Conservation (phyloP, 164 flowering plant species). For the Vitis cinerea region DNA sequence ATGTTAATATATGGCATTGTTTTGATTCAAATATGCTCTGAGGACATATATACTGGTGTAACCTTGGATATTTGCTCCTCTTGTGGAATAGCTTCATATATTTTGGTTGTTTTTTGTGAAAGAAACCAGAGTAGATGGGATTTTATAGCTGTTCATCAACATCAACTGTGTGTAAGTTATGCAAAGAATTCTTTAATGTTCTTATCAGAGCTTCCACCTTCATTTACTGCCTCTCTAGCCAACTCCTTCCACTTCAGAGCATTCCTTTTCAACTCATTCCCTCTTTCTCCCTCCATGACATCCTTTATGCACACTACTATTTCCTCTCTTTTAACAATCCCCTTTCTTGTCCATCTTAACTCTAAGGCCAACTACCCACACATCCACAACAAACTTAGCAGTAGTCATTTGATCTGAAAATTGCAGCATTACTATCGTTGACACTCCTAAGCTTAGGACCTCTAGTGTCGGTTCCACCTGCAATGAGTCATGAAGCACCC, state of each 20-base stretch:
- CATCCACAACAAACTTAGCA: constrained; percentile 43
- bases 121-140: too few relatives aligned
- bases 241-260: constrained; percentile 39
- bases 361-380: constrained; percentile 48
- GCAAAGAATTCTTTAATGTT: constrained; percentile 40
- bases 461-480: constrained; percentile 61
- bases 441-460: constrained; percentile 55
- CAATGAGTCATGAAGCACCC: constrained; percentile 62
- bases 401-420: constrained; percentile 52
- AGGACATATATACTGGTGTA: too few relatives aligned
- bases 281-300: constrained; percentile 43
- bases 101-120: too few relatives aligned
- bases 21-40: too few relatives aligned
- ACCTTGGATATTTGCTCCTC: too few relatives aligned
- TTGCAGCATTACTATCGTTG: constrained; percentile 48
- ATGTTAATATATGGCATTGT: too few relatives aligned
- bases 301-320: constrained; percentile 34
- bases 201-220: constrained; percentile 50
- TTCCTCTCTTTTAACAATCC: constrained; percentile 35
- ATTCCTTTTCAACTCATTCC: constrained; percentile 30
- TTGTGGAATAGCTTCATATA: too few relatives aligned
- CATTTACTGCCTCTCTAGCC: constrained; percentile 38
- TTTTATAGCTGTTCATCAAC: too few relatives aligned
- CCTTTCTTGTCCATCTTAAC: constrained; percentile 31
- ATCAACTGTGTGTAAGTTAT: constrained; percentile 4